These are phyloP conservation scores for Calonectria montana DNA, from an alignment of 2,329 filamentous ascomycete genomes.

Conservation along the genomic window DNA sequence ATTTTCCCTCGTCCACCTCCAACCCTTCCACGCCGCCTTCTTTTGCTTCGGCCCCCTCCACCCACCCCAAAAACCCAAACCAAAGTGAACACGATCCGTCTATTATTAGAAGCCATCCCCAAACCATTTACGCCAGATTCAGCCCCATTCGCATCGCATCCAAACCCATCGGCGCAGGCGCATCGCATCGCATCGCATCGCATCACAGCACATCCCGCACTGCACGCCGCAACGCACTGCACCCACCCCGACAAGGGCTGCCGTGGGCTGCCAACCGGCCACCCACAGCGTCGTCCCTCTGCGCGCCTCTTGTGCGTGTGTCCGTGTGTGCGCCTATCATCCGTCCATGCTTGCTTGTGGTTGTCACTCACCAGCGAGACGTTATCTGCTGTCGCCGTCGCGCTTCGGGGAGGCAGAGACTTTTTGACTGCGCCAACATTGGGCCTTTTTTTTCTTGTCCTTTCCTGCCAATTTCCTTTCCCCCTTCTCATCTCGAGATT, in stretches of 20 bases:
- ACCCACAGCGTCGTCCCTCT: neutral
- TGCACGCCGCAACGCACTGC: neutral
- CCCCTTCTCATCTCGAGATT: neutral
- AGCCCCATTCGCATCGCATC: constrained; percentile 43
- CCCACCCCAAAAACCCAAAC: constrained; percentile 25
- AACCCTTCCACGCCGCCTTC: constrained; percentile 39
- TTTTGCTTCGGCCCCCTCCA: constrained; percentile 39
- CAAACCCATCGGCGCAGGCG: constrained; percentile 15
- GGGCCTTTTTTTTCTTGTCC: neutral
- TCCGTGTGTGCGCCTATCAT: neutral
- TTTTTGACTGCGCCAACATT: neutral
- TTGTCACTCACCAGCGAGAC: neutral
- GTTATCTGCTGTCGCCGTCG: neutral
- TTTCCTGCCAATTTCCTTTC: neutral
- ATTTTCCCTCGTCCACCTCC: constrained; percentile 8
- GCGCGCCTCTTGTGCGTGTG: neutral
- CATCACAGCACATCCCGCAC: constrained; percentile 3
- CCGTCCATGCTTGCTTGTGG: neutral
- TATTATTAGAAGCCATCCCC: constrained; percentile 46
- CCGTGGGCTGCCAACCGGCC: neutral
- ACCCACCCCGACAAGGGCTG: neutral
- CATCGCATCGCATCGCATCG: constrained; percentile 34
- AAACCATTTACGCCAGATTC: constrained; percentile 43
- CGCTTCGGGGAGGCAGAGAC: neutral
- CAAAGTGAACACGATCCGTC: constrained; percentile 46